phyloP scores from a whole-genome alignment of 179 eudicot species.

The Corrigiola litoralis region DNA sequence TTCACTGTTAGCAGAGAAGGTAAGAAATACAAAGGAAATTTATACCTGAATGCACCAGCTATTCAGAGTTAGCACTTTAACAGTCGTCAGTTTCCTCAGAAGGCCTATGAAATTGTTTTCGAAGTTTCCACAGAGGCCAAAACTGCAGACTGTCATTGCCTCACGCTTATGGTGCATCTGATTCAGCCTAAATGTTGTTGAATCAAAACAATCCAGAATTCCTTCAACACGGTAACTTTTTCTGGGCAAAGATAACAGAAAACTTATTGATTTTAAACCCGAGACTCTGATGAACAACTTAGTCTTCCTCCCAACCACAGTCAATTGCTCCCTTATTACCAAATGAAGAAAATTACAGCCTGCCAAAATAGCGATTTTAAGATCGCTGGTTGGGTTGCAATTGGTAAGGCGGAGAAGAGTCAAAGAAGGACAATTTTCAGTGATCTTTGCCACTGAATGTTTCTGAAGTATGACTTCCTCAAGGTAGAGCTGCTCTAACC shows the following conservation, averaged over 20 bases:
- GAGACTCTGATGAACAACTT: conserved; percentile 7
- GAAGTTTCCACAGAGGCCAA: conserved; percentile 11
- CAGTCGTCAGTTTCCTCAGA: background rate
- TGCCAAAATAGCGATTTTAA: conserved; percentile 2
- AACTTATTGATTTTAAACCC: conserved; percentile 15
- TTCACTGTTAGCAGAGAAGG: no score
- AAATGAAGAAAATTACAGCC: conserved; percentile 10
- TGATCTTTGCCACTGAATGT: conserved; percentile 13
- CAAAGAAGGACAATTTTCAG: conserved; percentile 19
- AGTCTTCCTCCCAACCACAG: background rate
- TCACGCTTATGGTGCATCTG: conserved; percentile 14
- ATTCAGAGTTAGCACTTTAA: conserved; percentile 5
- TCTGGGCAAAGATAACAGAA: conserved; percentile 23
- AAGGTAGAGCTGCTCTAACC: conserved; percentile 20
- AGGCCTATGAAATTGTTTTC: conserved; percentile 7
- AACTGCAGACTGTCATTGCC: conserved; percentile 12
- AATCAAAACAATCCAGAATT: background rate
- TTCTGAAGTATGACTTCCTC: conserved; percentile 11
- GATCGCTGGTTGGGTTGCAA: conserved; percentile 16
- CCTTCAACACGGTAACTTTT: conserved; percentile 2
- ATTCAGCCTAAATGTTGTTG: conserved; percentile 17
- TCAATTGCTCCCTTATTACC: conserved; percentile 18
- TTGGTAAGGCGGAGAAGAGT: conserved; percentile 15
- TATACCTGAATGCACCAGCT: conserved; percentile 26
- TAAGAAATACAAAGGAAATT: background rate